Evolutionary conservation across 1,284 basidiomycete species (phyloP), one percentile per base, ranked within the genome.

Genomic region (Ustilago crameri): DNA sequence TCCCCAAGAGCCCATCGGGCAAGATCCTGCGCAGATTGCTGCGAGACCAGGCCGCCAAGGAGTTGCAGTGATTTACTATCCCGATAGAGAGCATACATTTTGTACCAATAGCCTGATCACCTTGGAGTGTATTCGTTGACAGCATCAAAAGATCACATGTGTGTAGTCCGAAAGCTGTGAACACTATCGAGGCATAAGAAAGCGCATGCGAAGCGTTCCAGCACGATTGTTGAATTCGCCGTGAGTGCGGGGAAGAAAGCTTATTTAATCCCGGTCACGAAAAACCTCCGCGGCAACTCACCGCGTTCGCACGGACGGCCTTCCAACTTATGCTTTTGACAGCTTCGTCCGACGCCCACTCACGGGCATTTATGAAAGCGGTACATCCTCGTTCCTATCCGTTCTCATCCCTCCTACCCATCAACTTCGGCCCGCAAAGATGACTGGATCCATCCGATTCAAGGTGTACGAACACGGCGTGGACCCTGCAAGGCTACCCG

Each of bases 1-100:
- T 83, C 26, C 80, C 82, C 9, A 82, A 78, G 75, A 78, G 75
- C 49, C 66, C 80, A 8, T 74, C 75, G 17, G 81, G 81, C 50
- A 82, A 82, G 67, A 82, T 82, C 27, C 59, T 82, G 12, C 59
- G 81, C 27, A 59, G 80, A 26, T n/a, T 80, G 47, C 48, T 81
- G 17, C 64, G 79, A 22, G 77, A 81, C 56, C 47, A 74, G 51
- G 59, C 62, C 22, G 59, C 61, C 0, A 56, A 73, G 24, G 75
- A 75, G 53, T 51, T 40, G 43, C 59, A 70, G 54, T 65, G 38
- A 30, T 30, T 7, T 23, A 9, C 12, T 20, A 7, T 5, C 14
- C 10, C 15, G 30, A 26, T n/a, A 18, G 20, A 41, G 9, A 17
- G 18, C 35, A n/a, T 20, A 10, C 3, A 22, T 27, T 24, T 20